These are phyloP conservation scores for Magnolia sinica DNA, from an alignment of 164 flowering plant species.

Conservation along the genomic window DNA sequence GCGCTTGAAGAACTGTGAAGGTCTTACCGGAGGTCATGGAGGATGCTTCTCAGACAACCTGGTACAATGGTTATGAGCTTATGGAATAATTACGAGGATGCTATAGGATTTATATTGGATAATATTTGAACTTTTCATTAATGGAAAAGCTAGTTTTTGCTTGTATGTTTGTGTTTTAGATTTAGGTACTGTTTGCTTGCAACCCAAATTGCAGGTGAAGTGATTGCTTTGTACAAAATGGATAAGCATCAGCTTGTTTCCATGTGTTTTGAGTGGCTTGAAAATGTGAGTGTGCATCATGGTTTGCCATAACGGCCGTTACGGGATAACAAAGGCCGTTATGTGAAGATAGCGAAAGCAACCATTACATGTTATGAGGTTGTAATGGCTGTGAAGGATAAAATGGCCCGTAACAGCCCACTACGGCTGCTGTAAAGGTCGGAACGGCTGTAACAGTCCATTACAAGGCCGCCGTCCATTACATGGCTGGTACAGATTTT, in stretches of 20 bases:
- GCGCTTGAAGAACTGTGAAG: conserved; percentile 21
- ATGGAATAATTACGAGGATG: conserved; percentile 32
- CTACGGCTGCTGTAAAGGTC: too few species aligned
- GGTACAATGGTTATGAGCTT: conserved; percentile 22
- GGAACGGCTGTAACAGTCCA: too few species aligned
- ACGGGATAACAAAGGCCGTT: too few species aligned
- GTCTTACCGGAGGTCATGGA: conserved; percentile 26
- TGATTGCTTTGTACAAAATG: not conserved
- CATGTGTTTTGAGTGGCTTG: too few species aligned
- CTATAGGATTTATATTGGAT: conserved; percentile 28
- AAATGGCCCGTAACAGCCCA: too few species aligned
- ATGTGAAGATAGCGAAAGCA: too few species aligned
- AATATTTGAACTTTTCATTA: conserved; percentile 17
- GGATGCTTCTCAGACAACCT: conserved; percentile 29
- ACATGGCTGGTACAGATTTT: too few species aligned
- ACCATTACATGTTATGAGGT: too few species aligned
- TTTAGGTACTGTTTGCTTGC: not conserved
- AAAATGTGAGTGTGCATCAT: too few species aligned
- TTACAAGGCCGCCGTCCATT: too few species aligned
- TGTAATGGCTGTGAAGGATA: too few species aligned
- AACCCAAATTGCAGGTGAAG: not conserved
- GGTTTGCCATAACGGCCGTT: too few species aligned
- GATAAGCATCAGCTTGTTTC: not conserved
- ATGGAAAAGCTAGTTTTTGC: not conserved
- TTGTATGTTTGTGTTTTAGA: not conserved